These are phyloP conservation scores for Aspergillus viridinutans DNA, from an alignment of 2,329 filamentous ascomycete species.

Conservation along the genomic window DNA sequence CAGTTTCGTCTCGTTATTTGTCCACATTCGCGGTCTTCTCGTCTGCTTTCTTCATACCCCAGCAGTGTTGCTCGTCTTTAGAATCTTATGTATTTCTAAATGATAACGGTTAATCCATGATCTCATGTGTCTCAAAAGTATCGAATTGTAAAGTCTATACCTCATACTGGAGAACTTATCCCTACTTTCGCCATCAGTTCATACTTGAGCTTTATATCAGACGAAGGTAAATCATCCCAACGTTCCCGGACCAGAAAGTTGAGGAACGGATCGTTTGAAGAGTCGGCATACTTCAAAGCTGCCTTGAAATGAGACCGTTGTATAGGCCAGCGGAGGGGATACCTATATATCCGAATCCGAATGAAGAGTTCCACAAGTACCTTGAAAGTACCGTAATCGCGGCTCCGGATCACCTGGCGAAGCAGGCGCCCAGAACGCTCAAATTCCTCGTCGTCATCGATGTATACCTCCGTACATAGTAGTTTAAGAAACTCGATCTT, in stretches of 20 bases:
- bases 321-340: slow-evolving; percentile 32
- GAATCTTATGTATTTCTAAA: neutral
- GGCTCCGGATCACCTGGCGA: slow-evolving; percentile 31
- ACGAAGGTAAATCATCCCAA: slow-evolving; percentile 28
- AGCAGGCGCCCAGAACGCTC: slow-evolving; percentile 30
- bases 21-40: neutral
- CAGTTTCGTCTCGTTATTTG: neutral
- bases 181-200: slow-evolving; percentile 21
- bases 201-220: slow-evolving; percentile 19
- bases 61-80: neutral
- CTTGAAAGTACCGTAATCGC: slow-evolving; percentile 31
- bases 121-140: neutral
- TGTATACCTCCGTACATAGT: slow-evolving; percentile 32
- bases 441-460: slow-evolving; percentile 31
- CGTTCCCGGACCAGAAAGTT: slow-evolving; percentile 27
- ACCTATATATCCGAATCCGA: slow-evolving; percentile 28
- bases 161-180: neutral
- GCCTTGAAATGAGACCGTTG: slow-evolving; percentile 27
- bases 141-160: neutral
- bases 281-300: slow-evolving; percentile 26
- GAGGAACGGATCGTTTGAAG: slow-evolving; percentile 32
- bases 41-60: neutral
- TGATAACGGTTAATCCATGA: neutral
- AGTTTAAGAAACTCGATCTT: slow-evolving; percentile 39
- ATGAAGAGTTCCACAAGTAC: slow-evolving; percentile 28